These are phyloP conservation scores for Hypholoma sublateritium DNA, from an alignment of 768 basidiomycete genomes.

Conservation along the genomic window DNA sequence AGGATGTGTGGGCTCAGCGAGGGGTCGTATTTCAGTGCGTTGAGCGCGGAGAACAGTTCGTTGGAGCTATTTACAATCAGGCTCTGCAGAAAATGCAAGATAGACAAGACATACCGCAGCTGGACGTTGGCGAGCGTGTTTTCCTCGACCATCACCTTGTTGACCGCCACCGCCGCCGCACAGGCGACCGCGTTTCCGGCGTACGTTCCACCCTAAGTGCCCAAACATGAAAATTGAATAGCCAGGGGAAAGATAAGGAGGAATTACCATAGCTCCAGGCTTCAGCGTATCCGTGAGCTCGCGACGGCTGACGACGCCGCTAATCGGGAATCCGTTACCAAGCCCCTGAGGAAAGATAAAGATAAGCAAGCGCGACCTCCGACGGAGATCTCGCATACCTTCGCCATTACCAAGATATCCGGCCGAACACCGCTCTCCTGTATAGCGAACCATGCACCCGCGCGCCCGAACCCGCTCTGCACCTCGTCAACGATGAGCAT, in stretches of 20 bases:
- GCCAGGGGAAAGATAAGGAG: neutral
- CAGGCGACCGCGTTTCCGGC: conserved; percentile 92
- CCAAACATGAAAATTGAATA: neutral
- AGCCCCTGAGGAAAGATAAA: conserved; percentile 49
- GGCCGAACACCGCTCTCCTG: conserved; percentile 84
- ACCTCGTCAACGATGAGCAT: conserved; percentile 86
- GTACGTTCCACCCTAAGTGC: conserved; percentile 76
- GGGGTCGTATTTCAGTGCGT: conserved; percentile 54
- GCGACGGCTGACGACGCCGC: conserved; percentile 78
- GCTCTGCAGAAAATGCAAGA: neutral
- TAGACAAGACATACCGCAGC: conserved; percentile 46
- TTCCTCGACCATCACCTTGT: conserved; percentile 75
- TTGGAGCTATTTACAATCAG: conserved; percentile 46
- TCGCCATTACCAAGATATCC: conserved; percentile 88
- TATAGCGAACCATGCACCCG: conserved; percentile 80
- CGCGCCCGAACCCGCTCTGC: conserved; percentile 88
- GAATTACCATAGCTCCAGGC: conserved; percentile 75
- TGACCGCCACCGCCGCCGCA: conserved; percentile 85
- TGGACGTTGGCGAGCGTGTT: conserved; percentile 81
- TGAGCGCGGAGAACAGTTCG: conserved; percentile 67
- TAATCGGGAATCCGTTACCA: conserved; percentile 93
- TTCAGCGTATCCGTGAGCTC: conserved; percentile 77
- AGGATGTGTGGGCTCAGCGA: conserved; percentile 59
- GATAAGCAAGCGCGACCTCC: neutral
- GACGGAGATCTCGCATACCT: conserved; percentile 42